phyloP scores from a whole-genome alignment of 2,329 filamentous ascomycete species.

The Trichoderma simmonsii region DNA sequence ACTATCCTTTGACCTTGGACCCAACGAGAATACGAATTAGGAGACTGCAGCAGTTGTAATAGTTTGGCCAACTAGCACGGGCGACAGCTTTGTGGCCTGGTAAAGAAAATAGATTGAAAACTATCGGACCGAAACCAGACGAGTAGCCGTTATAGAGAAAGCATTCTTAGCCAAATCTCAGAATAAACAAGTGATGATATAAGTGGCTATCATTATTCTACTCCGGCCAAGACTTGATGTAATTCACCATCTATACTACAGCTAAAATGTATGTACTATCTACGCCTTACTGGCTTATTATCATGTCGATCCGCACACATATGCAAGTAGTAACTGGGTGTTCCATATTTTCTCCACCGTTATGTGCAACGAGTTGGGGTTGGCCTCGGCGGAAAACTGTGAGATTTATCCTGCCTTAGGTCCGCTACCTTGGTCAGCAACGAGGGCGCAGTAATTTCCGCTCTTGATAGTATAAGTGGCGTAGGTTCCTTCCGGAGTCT shows the following conservation, averaged over 20 bases:
- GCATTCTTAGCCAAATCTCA: background rate
- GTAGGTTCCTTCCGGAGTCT: slow-evolving; percentile 31
- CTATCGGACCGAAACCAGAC: background rate
- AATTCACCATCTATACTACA: background rate
- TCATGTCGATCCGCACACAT: background rate
- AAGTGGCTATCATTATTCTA: background rate
- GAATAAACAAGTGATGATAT: background rate
- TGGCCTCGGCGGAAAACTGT: background rate
- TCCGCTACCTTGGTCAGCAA: slow-evolving; percentile 21
- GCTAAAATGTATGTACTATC: background rate
- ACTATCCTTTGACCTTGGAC: background rate
- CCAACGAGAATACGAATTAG: background rate
- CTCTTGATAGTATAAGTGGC: slow-evolving; percentile 25
- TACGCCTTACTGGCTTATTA: background rate
- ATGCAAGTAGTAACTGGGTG: background rate
- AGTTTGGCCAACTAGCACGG: background rate
- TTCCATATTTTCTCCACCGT: background rate
- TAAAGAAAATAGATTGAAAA: background rate
- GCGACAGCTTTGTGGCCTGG: background rate
- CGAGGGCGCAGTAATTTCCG: slow-evolving; percentile 28
- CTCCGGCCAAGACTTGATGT: background rate
- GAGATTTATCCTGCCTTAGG: background rate
- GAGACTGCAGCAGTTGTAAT: background rate
- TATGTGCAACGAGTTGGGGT: background rate
- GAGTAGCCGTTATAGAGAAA: background rate